Conservation (phyloP, 2,329 filamentous ascomycete species). For the Leptoxyphium fumago region DNA sequence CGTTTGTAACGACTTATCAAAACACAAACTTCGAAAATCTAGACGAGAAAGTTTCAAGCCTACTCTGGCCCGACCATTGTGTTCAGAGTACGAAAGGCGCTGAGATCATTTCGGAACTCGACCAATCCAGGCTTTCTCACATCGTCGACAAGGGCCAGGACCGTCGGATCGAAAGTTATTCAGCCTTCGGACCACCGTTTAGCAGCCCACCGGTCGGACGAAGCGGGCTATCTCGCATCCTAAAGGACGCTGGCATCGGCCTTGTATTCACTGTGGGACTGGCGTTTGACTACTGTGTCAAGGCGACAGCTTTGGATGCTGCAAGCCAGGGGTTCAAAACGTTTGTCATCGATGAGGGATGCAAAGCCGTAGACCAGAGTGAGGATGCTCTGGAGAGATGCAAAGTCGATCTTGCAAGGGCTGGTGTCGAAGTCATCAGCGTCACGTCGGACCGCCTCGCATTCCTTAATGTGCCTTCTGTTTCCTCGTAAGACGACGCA, state of each 20-base stretch:
- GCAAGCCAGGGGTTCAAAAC: conserved; percentile 59
- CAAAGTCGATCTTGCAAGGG: background rate
- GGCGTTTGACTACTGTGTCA: conserved; percentile 82
- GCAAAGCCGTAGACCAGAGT: conserved; percentile 51
- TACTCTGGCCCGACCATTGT: conserved; percentile 70
- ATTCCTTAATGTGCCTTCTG: too few relatives aligned
- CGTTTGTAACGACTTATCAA: conserved; percentile 19
- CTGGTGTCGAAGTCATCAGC: background rate
- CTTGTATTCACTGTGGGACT: conserved; percentile 78
- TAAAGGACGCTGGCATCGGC: conserved; percentile 48
- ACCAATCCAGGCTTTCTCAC: too few relatives aligned
- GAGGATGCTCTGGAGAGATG: conserved; percentile 2
- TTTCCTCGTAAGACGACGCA: too few relatives aligned
- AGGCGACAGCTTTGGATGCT: conserved; percentile 65
- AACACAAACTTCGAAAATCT: conserved; percentile 46
- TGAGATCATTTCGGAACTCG: too few relatives aligned
- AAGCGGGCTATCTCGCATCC: conserved; percentile 27
- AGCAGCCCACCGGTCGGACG: too few relatives aligned
- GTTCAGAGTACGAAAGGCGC: too few relatives aligned
- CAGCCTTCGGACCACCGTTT: too few relatives aligned
- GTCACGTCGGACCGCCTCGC: too few relatives aligned
- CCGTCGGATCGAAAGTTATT: too few relatives aligned
- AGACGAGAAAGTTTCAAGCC: conserved; percentile 47
- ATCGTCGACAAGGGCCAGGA: too few relatives aligned
- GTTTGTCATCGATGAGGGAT: conserved; percentile 65